Evolutionary conservation across 306 rosid genomes (phyloP).

Genomic region (Ammopiptanthus mongolicus): DNA sequence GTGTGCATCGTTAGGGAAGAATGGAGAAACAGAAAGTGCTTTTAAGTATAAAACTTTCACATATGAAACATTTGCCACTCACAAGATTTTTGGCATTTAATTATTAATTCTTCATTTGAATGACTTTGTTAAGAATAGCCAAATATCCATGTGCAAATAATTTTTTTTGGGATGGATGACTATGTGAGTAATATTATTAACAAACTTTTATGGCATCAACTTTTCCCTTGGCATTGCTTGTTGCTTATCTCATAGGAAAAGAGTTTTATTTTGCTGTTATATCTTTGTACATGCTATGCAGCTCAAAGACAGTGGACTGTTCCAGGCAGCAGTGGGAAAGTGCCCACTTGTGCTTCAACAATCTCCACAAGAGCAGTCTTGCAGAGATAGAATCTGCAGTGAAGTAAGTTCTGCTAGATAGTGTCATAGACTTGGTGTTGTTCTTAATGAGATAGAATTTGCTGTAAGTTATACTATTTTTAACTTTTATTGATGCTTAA

Average conservation of each 20-base stretch:
- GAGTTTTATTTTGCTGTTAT: neutral
- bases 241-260: neutral
- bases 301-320: slow-evolving; percentile 54
- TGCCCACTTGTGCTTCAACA: slow-evolving; percentile 38
- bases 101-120: neutral
- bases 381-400: slow-evolving; percentile 53
- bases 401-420: slow-evolving; percentile 46
- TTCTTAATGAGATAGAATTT: neutral
- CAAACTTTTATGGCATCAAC: neutral
- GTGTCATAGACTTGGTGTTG: neutral
- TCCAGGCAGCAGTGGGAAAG: slow-evolving; percentile 68
- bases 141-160: neutral
- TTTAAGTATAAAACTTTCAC: neutral
- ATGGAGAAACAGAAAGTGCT: neutral
- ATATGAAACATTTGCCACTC: neutral
- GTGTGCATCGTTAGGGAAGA: neutral
- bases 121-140: neutral
- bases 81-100: neutral
- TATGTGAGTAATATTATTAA: neutral
- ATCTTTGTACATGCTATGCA: slow-evolving; percentile 34
- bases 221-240: neutral
- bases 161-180: slow-evolving; percentile 1
- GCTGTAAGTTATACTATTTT: neutral
- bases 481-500: slow-evolving; percentile 5
- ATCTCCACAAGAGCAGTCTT: slow-evolving; percentile 36